Evolutionary conservation across 306 rosid genomes (phyloP).

Genomic region (Cicer arietinum): DNA sequence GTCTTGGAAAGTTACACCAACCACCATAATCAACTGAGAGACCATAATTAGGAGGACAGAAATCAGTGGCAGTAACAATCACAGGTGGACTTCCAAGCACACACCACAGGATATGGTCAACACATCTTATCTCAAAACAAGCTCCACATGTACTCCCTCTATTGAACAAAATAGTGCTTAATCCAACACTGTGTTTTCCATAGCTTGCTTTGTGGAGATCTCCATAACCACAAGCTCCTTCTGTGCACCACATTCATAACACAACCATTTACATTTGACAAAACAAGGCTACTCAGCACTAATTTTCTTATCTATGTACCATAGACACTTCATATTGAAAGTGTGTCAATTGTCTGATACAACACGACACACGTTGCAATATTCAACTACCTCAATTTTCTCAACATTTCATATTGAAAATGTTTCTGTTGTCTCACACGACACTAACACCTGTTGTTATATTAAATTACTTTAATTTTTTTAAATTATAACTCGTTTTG

Average conservation of each 20-base stretch:
- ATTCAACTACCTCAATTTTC: no score
- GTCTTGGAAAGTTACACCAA: constrained; percentile 93
- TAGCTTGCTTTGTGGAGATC: constrained; percentile 83
- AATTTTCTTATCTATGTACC: no score
- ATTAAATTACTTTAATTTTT: no score
- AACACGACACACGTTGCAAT: no score
- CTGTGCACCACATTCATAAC: constrained; percentile 65
- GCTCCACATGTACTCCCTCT: constrained; percentile 94
- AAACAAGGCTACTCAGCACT: not conserved
- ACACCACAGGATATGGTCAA: constrained; percentile 95
- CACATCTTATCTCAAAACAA: constrained; percentile 93
- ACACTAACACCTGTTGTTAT: no score
- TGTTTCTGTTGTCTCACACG: no score
- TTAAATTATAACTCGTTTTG: no score
- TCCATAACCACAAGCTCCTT: constrained; percentile 99
- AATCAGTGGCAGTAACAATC: constrained; percentile 89
- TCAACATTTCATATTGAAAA: no score
- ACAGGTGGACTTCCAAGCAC: constrained; percentile 85
- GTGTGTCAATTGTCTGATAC: no score
- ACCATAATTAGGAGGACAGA: constrained; percentile 92
- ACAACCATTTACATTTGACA: constrained; percentile 30
- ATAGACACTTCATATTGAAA: no score
- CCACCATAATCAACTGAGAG: constrained; percentile 94
- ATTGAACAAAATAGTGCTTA: constrained; percentile 84
- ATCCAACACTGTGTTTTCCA: constrained; percentile 82